Conservation (phyloP, 257 asterid genomes). For the Ophiorrhiza pumila region DNA sequence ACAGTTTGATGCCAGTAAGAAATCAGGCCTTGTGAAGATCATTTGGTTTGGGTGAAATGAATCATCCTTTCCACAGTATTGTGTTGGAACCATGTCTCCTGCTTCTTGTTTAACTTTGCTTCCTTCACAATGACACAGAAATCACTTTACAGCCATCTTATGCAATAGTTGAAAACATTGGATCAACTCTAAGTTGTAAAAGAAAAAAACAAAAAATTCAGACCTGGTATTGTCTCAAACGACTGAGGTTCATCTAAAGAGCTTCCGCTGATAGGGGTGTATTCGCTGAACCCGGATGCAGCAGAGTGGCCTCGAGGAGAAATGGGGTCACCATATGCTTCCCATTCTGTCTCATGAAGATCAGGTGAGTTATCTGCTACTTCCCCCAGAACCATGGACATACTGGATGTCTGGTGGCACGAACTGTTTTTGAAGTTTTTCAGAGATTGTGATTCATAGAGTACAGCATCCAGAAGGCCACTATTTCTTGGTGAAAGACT, state of each 20-base stretch:
- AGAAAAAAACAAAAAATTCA: slow-evolving; percentile 11
- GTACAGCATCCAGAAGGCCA: slow-evolving; percentile 66
- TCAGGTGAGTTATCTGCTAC: slow-evolving; percentile 35
- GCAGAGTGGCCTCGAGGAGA: slow-evolving; percentile 55
- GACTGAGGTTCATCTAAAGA: slow-evolving; percentile 47
- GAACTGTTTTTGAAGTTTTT: slow-evolving; percentile 30
- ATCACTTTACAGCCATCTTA: slow-evolving; percentile 9
- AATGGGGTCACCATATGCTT: slow-evolving; percentile 37
- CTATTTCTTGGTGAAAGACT: slow-evolving; percentile 53
- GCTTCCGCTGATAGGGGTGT: slow-evolving; percentile 44
- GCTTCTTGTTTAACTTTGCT: slow-evolving; percentile 36
- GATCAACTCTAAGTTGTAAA: background rate
- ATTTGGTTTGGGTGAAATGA: slow-evolving; percentile 25
- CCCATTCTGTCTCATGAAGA: slow-evolving; percentile 44
- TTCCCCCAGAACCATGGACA: slow-evolving; percentile 30
- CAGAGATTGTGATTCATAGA: slow-evolving; percentile 48
- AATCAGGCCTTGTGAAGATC: slow-evolving; percentile 51
- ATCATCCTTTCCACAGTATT: slow-evolving; percentile 24
- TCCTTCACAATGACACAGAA: slow-evolving; percentile 38
- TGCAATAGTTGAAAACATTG: background rate
- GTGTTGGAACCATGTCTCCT: slow-evolving; percentile 28
- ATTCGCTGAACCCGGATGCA: slow-evolving; percentile 47
- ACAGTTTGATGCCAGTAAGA: slow-evolving; percentile 46
- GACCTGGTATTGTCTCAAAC: slow-evolving; percentile 40
- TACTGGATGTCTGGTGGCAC: slow-evolving; percentile 25